phyloP scores from a whole-genome alignment of 2,329 filamentous ascomycete species.

The Fusarium vanettenii region DNA sequence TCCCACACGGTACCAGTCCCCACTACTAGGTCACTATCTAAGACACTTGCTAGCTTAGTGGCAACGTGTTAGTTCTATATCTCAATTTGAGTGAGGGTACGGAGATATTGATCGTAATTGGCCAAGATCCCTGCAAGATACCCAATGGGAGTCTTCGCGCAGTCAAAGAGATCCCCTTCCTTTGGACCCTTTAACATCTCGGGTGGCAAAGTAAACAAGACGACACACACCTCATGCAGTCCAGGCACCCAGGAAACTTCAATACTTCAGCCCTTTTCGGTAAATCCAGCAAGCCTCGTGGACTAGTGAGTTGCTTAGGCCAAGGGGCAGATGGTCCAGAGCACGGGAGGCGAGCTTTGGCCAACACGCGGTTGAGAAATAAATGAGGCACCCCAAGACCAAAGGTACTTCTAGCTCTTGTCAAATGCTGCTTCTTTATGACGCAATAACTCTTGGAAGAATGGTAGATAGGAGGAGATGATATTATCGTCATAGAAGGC shows the following conservation, averaged over 20 bases:
- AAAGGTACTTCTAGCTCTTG: background rate
- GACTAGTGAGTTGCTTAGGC: slow-evolving; percentile 26
- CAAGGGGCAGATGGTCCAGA: slow-evolving; percentile 35
- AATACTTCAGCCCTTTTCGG: slow-evolving; percentile 29
- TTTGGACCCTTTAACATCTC: background rate
- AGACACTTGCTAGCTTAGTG: no score
- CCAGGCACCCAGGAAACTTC: slow-evolving; percentile 26
- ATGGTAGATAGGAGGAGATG: background rate
- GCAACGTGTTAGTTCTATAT: no score
- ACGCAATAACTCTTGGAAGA: background rate
- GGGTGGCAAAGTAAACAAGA: slow-evolving; percentile 2
- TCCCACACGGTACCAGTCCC: no score
- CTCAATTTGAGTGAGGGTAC: no score
- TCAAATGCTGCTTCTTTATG: background rate
- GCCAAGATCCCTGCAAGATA: no score
- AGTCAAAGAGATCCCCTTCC: no score
- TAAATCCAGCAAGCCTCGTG: slow-evolving; percentile 29
- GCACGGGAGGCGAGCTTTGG: slow-evolving; percentile 3
- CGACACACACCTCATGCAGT: slow-evolving; percentile 9
- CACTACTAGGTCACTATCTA: no score
- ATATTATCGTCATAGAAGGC: background rate
- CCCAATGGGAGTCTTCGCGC: no score
- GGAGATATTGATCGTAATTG: no score
- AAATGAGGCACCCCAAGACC: background rate
- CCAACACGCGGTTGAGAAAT: background rate